Percentiles rank a stretch among this genome's conserved stretches.
Evolutionary conservation across 2,329 filamentous ascomycete genomes (phyloP).

Genomic region (Emmonsiellopsis sp.): DNA sequence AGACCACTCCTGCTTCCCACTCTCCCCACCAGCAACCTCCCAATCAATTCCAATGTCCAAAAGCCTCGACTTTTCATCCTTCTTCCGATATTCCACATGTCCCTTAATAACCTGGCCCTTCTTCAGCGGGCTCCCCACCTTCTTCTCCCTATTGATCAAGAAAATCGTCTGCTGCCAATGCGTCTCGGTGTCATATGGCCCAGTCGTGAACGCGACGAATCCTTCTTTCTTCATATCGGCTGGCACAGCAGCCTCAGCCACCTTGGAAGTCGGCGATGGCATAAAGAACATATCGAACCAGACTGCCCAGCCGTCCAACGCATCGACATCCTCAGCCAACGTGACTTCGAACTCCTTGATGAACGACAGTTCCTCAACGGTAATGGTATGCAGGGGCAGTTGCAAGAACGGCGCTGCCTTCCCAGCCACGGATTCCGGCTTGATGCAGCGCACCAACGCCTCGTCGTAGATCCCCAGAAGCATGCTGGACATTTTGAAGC

Average conservation of each 20-base stretch:
- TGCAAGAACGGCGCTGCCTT: conserved; percentile 58
- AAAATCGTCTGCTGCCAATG: conserved; percentile 86
- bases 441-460: conserved; percentile 55
- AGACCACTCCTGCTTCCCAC: conserved; percentile 33
- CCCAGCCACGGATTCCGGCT: conserved; percentile 47
- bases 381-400: conserved; percentile 66
- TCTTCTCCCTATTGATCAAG: conserved; percentile 51
- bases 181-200: conserved; percentile 64
- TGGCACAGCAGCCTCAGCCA: conserved; percentile 47
- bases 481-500: conserved; percentile 92
- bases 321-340: conserved; percentile 52
- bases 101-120: conserved; percentile 54
- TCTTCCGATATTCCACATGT: conserved; percentile 59
- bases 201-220: conserved; percentile 74
- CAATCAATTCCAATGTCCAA: conserved; percentile 57
- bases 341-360: conserved; percentile 55
- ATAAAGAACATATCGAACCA: conserved; percentile 96
- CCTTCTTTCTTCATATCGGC: conserved; percentile 55
- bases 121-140: conserved; percentile 38
- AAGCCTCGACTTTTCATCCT: conserved; percentile 59
- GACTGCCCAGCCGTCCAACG: conserved; percentile 76
- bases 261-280: conserved; percentile 42
- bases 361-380: conserved; percentile 65
- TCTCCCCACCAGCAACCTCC: conserved; percentile 38
- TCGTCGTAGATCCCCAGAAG: conserved; percentile 72